These are phyloP conservation scores for Leccinum subspadiceum DNA, from an alignment of 1,284 basidiomycete species.

Conservation along the genomic window DNA sequence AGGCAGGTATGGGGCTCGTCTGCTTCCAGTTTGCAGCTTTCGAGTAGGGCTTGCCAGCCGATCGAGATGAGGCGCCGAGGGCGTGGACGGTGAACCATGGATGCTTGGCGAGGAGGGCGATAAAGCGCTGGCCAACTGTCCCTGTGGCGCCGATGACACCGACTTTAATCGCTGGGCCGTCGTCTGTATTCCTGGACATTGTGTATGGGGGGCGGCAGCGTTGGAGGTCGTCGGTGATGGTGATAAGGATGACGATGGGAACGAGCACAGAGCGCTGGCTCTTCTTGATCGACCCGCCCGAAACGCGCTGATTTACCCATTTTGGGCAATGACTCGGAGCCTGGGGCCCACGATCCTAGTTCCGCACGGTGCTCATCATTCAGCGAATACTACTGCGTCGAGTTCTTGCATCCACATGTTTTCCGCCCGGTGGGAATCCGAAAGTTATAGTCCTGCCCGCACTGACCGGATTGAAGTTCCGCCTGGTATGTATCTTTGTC, in stretches of 20 bases:
- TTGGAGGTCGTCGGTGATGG: background rate
- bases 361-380: background rate
- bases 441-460: background rate
- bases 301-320: background rate
- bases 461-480: background rate
- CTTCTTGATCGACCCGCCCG: background rate
- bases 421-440: background rate
- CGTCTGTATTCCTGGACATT: conserved; percentile 25
- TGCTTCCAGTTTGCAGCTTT: conserved; percentile 93
- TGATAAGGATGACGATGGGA: conserved; percentile 2
- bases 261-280: background rate
- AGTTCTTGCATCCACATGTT: background rate
- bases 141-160: conserved; percentile 96
- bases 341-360: background rate
- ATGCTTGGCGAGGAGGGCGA: conserved; percentile 84
- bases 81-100: conserved; percentile 89
- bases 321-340: background rate
- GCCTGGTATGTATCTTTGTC: background rate
- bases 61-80: conserved; percentile 88
- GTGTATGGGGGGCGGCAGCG: background rate
- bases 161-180: conserved; percentile 59
- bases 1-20: conserved; percentile 68
- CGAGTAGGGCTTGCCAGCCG: conserved; percentile 83
- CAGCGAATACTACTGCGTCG: background rate
- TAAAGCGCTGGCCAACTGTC: conserved; percentile 94